Conservation (phyloP, 495 filamentous ascomycete species). For the Penicillium argentinense region DNA sequence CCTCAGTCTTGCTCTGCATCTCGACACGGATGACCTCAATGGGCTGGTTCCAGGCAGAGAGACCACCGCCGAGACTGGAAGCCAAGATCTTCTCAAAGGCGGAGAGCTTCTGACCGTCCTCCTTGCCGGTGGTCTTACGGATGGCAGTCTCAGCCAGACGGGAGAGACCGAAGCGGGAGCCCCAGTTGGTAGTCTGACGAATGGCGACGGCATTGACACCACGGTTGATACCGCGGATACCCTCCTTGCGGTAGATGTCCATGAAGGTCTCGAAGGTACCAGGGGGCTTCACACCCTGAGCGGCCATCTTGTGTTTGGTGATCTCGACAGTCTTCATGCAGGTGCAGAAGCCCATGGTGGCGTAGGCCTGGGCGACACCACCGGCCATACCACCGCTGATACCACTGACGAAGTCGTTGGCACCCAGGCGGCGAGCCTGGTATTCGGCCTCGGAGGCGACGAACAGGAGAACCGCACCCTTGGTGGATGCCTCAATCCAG, state of each 20-base stretch:
- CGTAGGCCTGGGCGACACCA: constrained; percentile 96
- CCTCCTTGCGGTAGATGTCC: constrained; percentile 93
- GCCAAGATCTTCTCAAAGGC: constrained; percentile 88
- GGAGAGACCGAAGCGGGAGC: constrained; percentile 89
- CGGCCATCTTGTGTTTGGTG: constrained; percentile 93
- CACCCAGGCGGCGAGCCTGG: constrained; percentile 78
- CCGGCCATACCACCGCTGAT: constrained; percentile 91
- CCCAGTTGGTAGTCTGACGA: constrained; percentile 99
- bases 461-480: constrained; percentile 98
- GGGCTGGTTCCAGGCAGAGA: constrained; percentile 98
- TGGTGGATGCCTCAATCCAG: constrained; percentile 99
- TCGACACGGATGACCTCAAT: constrained; percentile 99
- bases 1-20: constrained; percentile 98
- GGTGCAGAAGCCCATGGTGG: constrained; percentile 99
- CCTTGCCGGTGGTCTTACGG: constrained; percentile 76
- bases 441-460: constrained; percentile 98
- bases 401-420: constrained; percentile 80
- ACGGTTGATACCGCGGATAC: constrained; percentile 94
- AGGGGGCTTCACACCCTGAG: constrained; percentile 75
- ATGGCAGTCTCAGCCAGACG: constrained; percentile 89
- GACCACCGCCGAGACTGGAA: constrained; percentile 82
- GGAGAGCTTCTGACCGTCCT: constrained; percentile 70
- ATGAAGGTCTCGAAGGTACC: constrained; percentile 93
- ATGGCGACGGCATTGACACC: constrained; percentile 98
- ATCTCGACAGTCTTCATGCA: constrained; percentile 99